Conservation (phyloP, 306 rosid species). For the Trichosanthes cucumerina region DNA sequence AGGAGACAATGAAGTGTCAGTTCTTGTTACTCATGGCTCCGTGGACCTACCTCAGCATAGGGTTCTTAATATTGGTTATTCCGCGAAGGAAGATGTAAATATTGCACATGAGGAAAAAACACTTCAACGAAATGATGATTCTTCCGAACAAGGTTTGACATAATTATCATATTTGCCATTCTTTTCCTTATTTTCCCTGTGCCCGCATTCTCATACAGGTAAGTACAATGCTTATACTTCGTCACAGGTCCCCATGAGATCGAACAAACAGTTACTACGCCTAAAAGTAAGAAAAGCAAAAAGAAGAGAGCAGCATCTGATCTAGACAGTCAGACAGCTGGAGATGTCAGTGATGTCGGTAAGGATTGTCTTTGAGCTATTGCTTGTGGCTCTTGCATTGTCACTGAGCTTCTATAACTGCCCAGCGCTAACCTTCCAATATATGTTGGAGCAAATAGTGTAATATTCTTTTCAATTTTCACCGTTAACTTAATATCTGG, state of each 20-base stretch:
- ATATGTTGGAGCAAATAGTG: neutral
- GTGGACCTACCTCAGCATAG: conserved; percentile 37
- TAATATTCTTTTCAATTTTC: neutral
- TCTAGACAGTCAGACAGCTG: conserved; percentile 4
- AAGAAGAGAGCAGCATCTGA: conserved; percentile 27
- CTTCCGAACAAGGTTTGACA: neutral
- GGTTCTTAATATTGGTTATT: conserved; percentile 18
- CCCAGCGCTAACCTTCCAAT: neutral
- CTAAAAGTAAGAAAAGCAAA: conserved; percentile 21
- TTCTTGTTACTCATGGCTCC: conserved; percentile 34
- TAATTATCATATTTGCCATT: neutral
- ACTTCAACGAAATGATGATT: neutral
- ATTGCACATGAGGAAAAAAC: neutral
- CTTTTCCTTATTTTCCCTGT: neutral
- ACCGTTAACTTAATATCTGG: neutral
- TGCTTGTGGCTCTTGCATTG: neutral
- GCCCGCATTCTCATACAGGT: neutral
- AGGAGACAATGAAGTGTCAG: conserved; percentile 23
- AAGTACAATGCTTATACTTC: neutral
- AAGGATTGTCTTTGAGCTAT: neutral
- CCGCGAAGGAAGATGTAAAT: conserved; percentile 7
- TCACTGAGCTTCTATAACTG: neutral
- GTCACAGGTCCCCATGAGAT: conserved; percentile 3
- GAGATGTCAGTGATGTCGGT: conserved; percentile 15
- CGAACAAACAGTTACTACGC: neutral